Evolutionary conservation across 139 green algal genomes (phyloP).

Genomic region (Mesotaenium endlicherianum): DNA sequence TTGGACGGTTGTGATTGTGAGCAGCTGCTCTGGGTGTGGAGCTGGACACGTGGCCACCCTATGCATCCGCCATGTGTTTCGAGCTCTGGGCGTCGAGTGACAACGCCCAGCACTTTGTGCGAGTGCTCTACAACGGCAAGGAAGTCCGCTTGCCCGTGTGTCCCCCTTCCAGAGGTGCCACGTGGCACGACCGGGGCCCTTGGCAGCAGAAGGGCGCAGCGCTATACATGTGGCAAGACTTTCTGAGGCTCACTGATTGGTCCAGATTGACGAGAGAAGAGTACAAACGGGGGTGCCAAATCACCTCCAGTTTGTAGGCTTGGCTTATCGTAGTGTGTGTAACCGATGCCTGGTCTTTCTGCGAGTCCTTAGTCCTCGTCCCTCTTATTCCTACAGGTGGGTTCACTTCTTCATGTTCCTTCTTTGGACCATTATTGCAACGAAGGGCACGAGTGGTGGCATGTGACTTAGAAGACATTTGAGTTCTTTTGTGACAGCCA

Average conservation of each 20-base stretch:
- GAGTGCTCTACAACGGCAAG: slow-evolving; percentile 19
- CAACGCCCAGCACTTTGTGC: slow-evolving; percentile 4
- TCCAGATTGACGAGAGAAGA: not conserved
- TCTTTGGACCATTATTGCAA: no score
- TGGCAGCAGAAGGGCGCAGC: not conserved
- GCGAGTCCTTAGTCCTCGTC: no score
- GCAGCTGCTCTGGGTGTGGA: not conserved
- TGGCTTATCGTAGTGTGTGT: no score
- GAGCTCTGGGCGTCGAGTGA: slow-evolving; percentile 15
- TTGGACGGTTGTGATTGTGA: not conserved
- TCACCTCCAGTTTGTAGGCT: no score
- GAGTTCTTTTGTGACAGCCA: no score
- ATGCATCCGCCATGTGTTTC: slow-evolving; percentile 23
- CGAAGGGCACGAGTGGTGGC: no score
- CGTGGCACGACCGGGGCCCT: not conserved
- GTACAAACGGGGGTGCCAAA: no score
- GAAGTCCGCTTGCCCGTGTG: not conserved
- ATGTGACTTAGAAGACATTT: no score
- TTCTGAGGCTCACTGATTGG: not conserved
- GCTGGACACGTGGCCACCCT: slow-evolving; percentile 24
- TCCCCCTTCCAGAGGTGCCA: not conserved
- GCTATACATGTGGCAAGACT: not conserved
- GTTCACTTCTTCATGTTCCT: no score
- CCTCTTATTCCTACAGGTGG: no score
- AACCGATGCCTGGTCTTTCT: no score